Evolutionary conservation across 2,329 filamentous ascomycete species (phyloP), one percentile per base, ranked within the genome.

Genomic region (Fusarium sp.): DNA sequence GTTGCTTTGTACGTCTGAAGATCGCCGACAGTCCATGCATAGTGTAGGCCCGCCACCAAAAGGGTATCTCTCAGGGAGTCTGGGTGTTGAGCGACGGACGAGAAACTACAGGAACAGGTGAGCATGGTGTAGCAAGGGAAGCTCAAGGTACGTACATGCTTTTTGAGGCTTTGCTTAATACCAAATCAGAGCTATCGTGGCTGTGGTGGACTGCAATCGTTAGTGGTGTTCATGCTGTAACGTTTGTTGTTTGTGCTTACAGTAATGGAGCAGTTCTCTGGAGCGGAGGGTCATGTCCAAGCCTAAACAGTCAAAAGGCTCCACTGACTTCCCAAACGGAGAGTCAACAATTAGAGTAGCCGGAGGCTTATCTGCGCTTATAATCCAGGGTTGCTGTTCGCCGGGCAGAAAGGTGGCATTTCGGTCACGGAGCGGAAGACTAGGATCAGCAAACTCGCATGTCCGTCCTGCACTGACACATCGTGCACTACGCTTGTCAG

Each of bases 261-360:
- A 74, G 6, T 74, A 74, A 36, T 73, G 56, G 4, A 74, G 57
- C 1, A 74, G 33, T 6, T 74, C 62, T 5, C 58, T 72, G 8
- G 72, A 74, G 11, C 66, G 70, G 6, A 68, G 58, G 4, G 72
- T 66, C 72, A 74, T 73, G 4, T 64, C 50, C 11, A 74, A 39
- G 1, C 69, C 63, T 11, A 73, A 36, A 2, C 59, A 63, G 15
- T 70, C 72, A 11, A 73, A 73, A 0, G 66, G 62, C 8, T 67
- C 69, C 11, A 67, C 49, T 5, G 67, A 47, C n/a, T 55, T 64
- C 1, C 41, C 40, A 4, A 57, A 40, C 2, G 45, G 40, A 0
- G 63, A 55, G 3, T 37, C 14, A 4, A 13, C 31, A 5, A 41
- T 20, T 4, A 58, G 5, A 20, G 49, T 35, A 8, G 11, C 11